A percentile compares a stretch with the other conserved stretches of the same genome.
These are phyloP conservation scores for Claviceps capensis DNA, from an alignment of 2,329 filamentous ascomycete species.

Conservation along the genomic window DNA sequence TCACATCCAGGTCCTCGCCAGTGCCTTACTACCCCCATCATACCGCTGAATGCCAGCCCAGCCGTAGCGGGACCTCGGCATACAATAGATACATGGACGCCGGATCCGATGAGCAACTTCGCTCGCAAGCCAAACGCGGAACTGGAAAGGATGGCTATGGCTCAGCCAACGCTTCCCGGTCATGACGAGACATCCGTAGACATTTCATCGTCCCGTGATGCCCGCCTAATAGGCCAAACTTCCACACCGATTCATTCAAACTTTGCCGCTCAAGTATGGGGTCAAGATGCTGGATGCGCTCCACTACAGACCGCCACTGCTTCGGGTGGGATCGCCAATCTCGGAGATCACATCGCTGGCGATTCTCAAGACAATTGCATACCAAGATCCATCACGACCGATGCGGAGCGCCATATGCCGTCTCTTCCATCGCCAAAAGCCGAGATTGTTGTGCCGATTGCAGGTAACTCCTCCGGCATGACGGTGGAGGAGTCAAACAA, in stretches of 20 bases:
- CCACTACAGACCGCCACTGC: constrained; percentile 19
- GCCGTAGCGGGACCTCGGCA: constrained; percentile 22
- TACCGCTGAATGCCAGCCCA: constrained; percentile 25
- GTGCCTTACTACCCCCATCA: constrained; percentile 20
- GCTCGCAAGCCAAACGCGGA: constrained; percentile 23
- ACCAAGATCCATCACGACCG: constrained; percentile 31
- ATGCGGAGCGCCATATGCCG: constrained; percentile 35
- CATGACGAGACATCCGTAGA: constrained; percentile 9
- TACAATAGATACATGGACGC: constrained; percentile 20
- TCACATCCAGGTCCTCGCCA: constrained; percentile 23
- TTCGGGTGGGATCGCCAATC: constrained; percentile 23
- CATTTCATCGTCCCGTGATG: neutral
- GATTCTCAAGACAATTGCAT: constrained; percentile 29
- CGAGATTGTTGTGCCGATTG: constrained; percentile 36
- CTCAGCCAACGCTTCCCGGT: constrained; percentile 6
- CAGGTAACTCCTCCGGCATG: constrained; percentile 18
- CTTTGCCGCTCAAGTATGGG: constrained; percentile 41
- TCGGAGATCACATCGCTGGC: constrained; percentile 26
- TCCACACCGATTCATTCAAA: constrained; percentile 46
- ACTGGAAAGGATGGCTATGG: constrained; percentile 35
- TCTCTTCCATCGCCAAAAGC: constrained; percentile 47
- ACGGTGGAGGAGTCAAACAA: constrained; percentile 11
- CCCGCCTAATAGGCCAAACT: constrained; percentile 29
- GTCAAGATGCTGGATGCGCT: constrained; percentile 32
- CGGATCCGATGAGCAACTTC: constrained; percentile 10